Evolutionary conservation across 1,284 basidiomycete genomes (phyloP).

Genomic region (Termitomyces sp.): DNA sequence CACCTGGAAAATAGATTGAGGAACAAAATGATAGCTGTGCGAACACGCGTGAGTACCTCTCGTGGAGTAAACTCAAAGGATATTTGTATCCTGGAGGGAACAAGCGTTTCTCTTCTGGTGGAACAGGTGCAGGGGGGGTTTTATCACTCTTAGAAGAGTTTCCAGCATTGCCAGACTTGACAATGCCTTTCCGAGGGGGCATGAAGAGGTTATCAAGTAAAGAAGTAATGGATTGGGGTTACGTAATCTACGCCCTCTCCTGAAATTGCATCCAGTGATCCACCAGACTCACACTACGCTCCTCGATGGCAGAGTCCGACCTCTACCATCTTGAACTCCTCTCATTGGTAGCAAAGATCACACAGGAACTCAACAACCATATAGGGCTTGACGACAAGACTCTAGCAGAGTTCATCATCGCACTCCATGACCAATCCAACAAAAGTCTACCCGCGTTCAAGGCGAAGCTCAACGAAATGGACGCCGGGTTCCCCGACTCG

Average conservation of each 20-base stretch:
- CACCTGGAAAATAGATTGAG: constrained; percentile 44
- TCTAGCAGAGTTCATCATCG: constrained; percentile 92
- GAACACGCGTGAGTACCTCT: constrained; percentile 44
- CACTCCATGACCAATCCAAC: constrained; percentile 82
- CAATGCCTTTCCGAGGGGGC: constrained; percentile 72
- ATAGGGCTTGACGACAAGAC: constrained; percentile 83
- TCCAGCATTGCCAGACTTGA: constrained; percentile 82
- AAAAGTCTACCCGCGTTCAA: constrained; percentile 77
- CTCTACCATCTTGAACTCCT: constrained; percentile 88
- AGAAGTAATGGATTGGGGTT: not conserved
- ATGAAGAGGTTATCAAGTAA: constrained; percentile 33
- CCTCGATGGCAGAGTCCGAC: constrained; percentile 64
- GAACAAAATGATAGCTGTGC: not conserved
- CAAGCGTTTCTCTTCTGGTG: constrained; percentile 46
- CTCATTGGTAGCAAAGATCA: constrained; percentile 84
- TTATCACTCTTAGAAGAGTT: constrained; percentile 65
- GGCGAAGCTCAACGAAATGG: constrained; percentile 72
- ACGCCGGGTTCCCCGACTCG: constrained; percentile 84
- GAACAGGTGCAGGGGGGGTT: constrained; percentile 18
- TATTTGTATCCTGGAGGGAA: constrained; percentile 82
- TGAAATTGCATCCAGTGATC: not conserved
- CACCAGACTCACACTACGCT: not conserved
- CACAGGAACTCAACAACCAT: constrained; percentile 88
- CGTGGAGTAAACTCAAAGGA: constrained; percentile 71
- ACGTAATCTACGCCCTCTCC: constrained; percentile 13